Conservation (phyloP, 148 eudicot genomes). For the Agrostemma githago region DNA sequence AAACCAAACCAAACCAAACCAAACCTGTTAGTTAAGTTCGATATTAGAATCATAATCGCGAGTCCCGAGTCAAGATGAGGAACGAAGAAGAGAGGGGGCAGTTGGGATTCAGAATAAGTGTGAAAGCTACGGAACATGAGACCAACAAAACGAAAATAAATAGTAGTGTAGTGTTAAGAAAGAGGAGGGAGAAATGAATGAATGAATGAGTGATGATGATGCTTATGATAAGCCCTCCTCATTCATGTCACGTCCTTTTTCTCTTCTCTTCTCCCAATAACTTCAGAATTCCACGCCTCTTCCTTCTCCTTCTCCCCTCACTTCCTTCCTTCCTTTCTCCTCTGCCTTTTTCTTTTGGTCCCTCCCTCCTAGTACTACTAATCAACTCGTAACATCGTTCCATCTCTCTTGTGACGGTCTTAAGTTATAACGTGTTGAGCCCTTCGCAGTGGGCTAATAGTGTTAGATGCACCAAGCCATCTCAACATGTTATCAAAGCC, state of each 20-base stretch:
- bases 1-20: no score
- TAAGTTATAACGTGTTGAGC: no score
- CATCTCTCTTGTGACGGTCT: no score
- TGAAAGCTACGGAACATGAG: slow-evolving; percentile 62
- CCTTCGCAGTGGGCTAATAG: no score
- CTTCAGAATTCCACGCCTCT: slow-evolving; percentile 81
- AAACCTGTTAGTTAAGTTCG: no score
- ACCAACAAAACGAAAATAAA: slow-evolving; percentile 31
- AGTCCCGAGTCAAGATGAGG: neutral
- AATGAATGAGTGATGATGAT: slow-evolving; percentile 24
- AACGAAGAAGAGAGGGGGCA: slow-evolving; percentile 32
- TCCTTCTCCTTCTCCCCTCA: neutral
- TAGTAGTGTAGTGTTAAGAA: no score
- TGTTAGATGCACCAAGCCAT: no score
- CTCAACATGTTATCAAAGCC: no score
- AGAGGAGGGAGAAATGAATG: neutral
- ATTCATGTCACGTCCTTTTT: slow-evolving; percentile 71
- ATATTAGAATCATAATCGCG: no score
- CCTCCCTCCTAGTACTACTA: no score
- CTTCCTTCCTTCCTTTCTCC: slow-evolving; percentile 1
- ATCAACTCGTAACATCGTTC: no score
- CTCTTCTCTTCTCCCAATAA: slow-evolving; percentile 44
- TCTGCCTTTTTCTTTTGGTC: neutral
- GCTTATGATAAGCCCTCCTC: slow-evolving; percentile 51
- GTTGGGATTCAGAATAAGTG: slow-evolving; percentile 57